phyloP scores from a whole-genome alignment of 139 green algal genomes.

The Chlorella sp. region DNA sequence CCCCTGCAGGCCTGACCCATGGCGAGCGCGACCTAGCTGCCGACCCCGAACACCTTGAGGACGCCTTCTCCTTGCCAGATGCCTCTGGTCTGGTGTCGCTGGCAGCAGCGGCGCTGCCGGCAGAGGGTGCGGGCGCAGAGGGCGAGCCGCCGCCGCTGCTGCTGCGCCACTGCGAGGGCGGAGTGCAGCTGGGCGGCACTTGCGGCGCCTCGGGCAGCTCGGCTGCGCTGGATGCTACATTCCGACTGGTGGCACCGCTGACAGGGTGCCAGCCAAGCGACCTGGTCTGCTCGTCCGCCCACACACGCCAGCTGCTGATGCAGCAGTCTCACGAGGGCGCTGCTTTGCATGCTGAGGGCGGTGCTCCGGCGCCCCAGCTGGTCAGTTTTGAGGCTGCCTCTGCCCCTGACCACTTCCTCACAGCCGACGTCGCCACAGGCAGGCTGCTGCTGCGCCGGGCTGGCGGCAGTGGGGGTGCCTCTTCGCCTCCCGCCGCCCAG shows the following conservation, averaged over 20 bases:
- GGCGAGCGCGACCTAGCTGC: conserved; percentile 8
- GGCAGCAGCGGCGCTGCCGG: background rate
- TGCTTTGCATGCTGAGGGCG: background rate
- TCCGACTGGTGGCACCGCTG: conserved; percentile 26
- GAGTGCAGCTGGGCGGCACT: background rate
- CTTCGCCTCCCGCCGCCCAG: background rate
- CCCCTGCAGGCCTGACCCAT: conserved; percentile 41
- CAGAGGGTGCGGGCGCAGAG: background rate
- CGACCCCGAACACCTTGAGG: conserved; percentile 19
- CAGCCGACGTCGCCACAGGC: background rate
- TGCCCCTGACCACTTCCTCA: conserved; percentile 11
- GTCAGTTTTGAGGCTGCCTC: conserved; percentile 7
- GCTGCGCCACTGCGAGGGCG: conserved; percentile 1
- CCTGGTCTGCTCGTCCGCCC: background rate
- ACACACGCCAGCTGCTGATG: conserved; percentile 1
- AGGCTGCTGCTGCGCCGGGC: conserved; percentile 5
- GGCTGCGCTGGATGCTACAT: conserved; percentile 43
- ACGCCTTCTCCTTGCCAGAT: background rate
- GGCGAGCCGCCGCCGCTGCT: background rate
- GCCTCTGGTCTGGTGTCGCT: conserved; percentile 22
- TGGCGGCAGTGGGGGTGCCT: background rate
- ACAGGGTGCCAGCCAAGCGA: background rate
- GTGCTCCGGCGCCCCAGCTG: background rate
- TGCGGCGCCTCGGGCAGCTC: background rate
- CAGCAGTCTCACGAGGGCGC: background rate